These are phyloP conservation scores for Lachancea kluyveri DNA, from an alignment of 805 yeast species.

Conservation along the genomic window DNA sequence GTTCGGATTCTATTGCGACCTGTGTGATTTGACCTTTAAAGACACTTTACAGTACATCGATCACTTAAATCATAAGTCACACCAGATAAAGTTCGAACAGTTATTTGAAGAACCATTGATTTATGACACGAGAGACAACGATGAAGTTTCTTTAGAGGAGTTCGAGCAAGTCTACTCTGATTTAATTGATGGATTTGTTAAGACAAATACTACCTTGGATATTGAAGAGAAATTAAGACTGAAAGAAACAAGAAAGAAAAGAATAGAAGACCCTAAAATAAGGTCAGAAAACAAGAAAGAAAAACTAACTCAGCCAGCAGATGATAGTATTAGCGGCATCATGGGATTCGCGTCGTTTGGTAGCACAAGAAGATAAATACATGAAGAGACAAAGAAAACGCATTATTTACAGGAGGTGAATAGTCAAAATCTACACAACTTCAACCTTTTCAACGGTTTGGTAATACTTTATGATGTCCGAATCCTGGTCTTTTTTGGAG, in stretches of 20 bases:
- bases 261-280: conserved; percentile 31
- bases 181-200: conserved; percentile 30
- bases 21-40: conserved; percentile 73
- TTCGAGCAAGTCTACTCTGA: conserved; percentile 37
- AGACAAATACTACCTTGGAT: conserved; percentile 35
- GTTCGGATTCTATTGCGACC: conserved; percentile 80
- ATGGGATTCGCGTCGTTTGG: conserved; percentile 64
- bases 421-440: conserved; percentile 9
- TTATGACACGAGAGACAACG: conserved; percentile 29
- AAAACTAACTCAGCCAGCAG: conserved; percentile 12
- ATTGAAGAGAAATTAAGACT: conserved; percentile 31
- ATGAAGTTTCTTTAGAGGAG: conserved; percentile 42
- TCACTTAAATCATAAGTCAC: conserved; percentile 76
- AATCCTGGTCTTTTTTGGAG: conserved; percentile 23
- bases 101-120: conserved; percentile 29
- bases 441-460: conserved; percentile 54
- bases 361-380: conserved; percentile 35
- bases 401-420: conserved; percentile 5
- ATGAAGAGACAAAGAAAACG: too few species aligned
- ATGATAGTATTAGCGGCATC: conserved; percentile 28
- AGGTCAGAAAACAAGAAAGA: conserved; percentile 15
- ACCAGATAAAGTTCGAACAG: conserved; percentile 38
- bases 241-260: conserved; percentile 3
- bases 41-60: conserved; percentile 78
- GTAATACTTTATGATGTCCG: conserved; percentile 56